Evolutionary conservation across 78 protist species (phyloP).

Genomic region (Speleostelium caveatum): DNA sequence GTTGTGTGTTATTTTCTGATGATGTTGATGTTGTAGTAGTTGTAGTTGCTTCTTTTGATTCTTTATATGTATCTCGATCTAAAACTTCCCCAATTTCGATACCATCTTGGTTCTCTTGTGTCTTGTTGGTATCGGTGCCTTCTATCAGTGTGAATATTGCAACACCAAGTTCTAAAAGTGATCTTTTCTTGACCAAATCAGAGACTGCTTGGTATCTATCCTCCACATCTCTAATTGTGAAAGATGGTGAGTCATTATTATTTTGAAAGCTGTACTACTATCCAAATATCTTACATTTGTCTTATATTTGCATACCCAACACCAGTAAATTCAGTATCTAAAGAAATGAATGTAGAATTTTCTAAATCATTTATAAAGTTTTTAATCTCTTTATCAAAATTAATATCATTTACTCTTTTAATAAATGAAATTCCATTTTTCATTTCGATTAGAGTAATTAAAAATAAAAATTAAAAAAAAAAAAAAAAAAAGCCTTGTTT

Average conservation of each 20-base stretch:
- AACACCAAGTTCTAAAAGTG: constrained; percentile 51
- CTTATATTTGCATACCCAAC: constrained; percentile 7
- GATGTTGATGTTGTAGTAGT: not conserved
- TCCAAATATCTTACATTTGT: not conserved
- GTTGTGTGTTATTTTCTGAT: not conserved
- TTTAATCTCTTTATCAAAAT: constrained; percentile 30
- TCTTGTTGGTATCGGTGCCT: not conserved
- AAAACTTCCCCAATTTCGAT: not conserved
- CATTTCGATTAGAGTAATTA: too few relatives aligned
- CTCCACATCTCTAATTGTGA: constrained; percentile 10
- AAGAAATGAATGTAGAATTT: constrained; percentile 29
- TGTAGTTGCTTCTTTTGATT: not conserved
- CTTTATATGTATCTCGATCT: not conserved
- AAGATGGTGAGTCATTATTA: too few relatives aligned
- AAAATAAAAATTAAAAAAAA: too few relatives aligned
- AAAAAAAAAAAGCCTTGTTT: too few relatives aligned
- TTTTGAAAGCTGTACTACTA: not conserved
- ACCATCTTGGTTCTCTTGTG: too few relatives aligned
- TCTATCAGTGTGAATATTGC: constrained; percentile 14
- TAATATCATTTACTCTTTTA: constrained; percentile 3
- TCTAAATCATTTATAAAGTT: constrained; percentile 35
- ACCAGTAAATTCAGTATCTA: constrained; percentile 72
- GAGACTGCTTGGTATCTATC: constrained; percentile 35
- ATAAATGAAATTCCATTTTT: too few relatives aligned
- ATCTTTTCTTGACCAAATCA: constrained; percentile 17